These are phyloP conservation scores for Candolleomyces efflorescens DNA, from an alignment of 768 basidiomycete species.

Conservation along the genomic window DNA sequence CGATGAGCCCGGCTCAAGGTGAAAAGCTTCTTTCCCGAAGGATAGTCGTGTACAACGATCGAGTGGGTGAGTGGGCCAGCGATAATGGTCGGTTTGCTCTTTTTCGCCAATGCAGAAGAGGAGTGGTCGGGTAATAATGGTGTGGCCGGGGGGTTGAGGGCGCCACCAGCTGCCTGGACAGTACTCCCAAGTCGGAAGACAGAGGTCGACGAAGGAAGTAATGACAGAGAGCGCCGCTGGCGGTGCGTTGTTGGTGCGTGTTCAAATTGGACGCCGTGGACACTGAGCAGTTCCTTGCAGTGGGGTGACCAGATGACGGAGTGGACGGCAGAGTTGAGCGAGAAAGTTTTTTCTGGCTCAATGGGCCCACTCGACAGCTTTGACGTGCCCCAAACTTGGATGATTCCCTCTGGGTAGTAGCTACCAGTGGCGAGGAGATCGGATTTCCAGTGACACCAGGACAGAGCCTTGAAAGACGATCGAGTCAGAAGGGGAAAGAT, in stretches of 20 bases:
- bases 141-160: slow-evolving; percentile 20
- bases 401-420: slow-evolving; percentile 31
- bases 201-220: slow-evolving; percentile 19
- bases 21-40: slow-evolving; percentile 46
- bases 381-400: slow-evolving; percentile 48
- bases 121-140: background rate
- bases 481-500: background rate
- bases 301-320: slow-evolving; percentile 80
- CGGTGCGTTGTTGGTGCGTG: slow-evolving; percentile 18
- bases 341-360: slow-evolving; percentile 52
- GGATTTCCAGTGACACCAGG: slow-evolving; percentile 86
- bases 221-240: slow-evolving; percentile 49
- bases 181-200: background rate
- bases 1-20: slow-evolving; percentile 55
- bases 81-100: slow-evolving; percentile 43
- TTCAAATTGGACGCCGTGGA: slow-evolving; percentile 61
- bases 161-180: no score
- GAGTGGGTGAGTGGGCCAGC: slow-evolving; percentile 57
- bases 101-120: slow-evolving; percentile 41
- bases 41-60: slow-evolving; percentile 73
- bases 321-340: slow-evolving; percentile 70
- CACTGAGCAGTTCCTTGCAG: slow-evolving; percentile 84
- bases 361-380: slow-evolving; percentile 17
- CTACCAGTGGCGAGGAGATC: slow-evolving; percentile 77
- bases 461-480: slow-evolving; percentile 55